Evolutionary conservation across 208 protist species (phyloP), one percentile per base, ranked within the genome.

Genomic region (Sergeia podlipaevii): DNA sequence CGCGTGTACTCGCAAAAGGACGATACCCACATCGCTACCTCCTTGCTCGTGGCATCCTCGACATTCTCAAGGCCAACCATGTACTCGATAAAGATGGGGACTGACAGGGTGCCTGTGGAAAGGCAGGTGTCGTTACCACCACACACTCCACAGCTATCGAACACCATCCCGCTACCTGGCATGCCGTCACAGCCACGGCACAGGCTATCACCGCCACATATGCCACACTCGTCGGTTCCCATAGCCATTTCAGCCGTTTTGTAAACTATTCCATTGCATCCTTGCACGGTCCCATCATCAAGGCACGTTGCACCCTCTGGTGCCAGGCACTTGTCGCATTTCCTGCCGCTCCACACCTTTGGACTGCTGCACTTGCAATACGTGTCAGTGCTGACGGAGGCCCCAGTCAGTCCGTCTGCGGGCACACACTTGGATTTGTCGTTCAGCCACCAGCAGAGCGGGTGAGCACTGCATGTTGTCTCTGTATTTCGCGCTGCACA

Each of bases 181-280:
- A 80, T 49, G 33, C 79, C 79, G 45, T 83, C 79, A 51, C 79
- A 87, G 26, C 75, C 79, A 11, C 39, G 38, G 41, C 77, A 85
- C 37, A 56, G 30, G 41, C 61, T 72, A 27, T 74, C 51, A 20
- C 79, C 79, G 29, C 75, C 79, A 38, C 79, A 86, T 37, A 73
- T 53, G 13, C 74, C 71, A 27, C 79, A 86, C 23, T 7, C 6
- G 39, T 86, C 79, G 11, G 24, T 53, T 28, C 38, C 32, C 30
- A 56, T 38, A 24, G 61, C 61, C 21, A 44, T 13, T 3, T 15
- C 8, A 18, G 44, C 28, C 1, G 34, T 36, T 8, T 7, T 24
- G 45, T 61, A 65, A n/a, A 11, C 24, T 23, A 66, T n/a, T 11
- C 74, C 66, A 50, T 79, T 64, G 55, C 79, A 86, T 23, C 48